Evolutionary conservation across 78 protist genomes (phyloP).

Genomic region (Dictyostelium citrinum): DNA sequence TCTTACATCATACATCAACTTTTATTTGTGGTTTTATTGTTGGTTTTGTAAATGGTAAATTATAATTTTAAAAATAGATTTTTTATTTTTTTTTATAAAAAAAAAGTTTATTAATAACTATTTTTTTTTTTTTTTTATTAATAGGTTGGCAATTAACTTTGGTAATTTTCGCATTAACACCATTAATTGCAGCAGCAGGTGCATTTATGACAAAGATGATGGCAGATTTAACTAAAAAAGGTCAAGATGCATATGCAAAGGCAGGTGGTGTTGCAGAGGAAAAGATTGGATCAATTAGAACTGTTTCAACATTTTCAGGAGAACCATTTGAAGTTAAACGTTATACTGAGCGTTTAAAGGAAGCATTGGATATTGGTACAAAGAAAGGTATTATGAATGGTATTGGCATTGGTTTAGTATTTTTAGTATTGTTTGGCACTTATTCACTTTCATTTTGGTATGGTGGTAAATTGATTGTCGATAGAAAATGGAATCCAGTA

Average conservation of each 20-base stretch:
- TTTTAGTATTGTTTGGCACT: slow-evolving; percentile 63
- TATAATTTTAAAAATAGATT: not conserved
- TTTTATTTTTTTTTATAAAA: not conserved
- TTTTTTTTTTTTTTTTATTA: not conserved
- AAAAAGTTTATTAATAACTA: not conserved
- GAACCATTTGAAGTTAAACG: slow-evolving; percentile 1
- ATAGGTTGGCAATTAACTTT: slow-evolving; percentile 59
- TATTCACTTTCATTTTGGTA: slow-evolving; percentile 83
- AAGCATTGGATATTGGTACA: slow-evolving; percentile 44
- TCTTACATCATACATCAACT: slow-evolving; percentile 56
- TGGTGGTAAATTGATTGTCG: slow-evolving; percentile 71
- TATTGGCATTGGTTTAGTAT: slow-evolving; percentile 76
- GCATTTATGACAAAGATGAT: slow-evolving; percentile 68
- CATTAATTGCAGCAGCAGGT: slow-evolving; percentile 75
- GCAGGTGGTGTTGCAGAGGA: slow-evolving; percentile 88
- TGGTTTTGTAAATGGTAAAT: slow-evolving; percentile 39
- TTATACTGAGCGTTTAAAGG: slow-evolving; percentile 15
- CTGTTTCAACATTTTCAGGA: slow-evolving; percentile 83
- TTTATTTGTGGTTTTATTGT: slow-evolving; percentile 75
- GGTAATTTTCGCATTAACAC: slow-evolving; percentile 67
- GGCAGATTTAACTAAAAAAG: slow-evolving; percentile 52
- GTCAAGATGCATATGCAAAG: slow-evolving; percentile 74
- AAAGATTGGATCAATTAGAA: slow-evolving; percentile 79
- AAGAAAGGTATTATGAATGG: slow-evolving; percentile 68
- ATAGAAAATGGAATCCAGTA: slow-evolving; percentile 57